A percentile compares a stretch with the other conserved stretches of the same genome.
Evolutionary conservation across 2,329 filamentous ascomycete genomes (phyloP).

Genomic region (Emericellopsis cladophorae): DNA sequence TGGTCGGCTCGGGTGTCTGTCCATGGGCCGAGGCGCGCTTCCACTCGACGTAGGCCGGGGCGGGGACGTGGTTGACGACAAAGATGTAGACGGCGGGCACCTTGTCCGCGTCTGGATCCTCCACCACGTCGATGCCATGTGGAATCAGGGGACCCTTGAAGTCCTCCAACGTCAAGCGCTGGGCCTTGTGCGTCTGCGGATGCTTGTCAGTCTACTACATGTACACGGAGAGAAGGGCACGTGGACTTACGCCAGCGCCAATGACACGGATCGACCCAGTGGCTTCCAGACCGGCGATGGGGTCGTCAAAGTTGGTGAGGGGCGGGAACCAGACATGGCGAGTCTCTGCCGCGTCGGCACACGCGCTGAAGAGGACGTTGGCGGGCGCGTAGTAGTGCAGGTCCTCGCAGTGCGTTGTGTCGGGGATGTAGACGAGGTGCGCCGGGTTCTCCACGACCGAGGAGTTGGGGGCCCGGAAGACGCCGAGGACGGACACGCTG

Average conservation of each 20-base stretch:
- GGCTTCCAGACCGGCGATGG: conserved; percentile 18
- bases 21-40: background rate
- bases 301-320: conserved; percentile 25
- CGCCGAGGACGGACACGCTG: no score
- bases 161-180: conserved; percentile 31
- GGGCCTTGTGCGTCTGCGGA: conserved; percentile 28
- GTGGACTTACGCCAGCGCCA: conserved; percentile 31
- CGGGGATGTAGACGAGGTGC: conserved; percentile 20
- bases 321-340: conserved; percentile 41
- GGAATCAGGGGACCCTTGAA: conserved; percentile 42
- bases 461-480: no score
- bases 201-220: background rate
- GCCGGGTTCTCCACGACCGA: no score
- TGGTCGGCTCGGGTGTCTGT: conserved; percentile 2
- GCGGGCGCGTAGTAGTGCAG: conserved; percentile 38
- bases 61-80: conserved; percentile 45
- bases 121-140: conserved; percentile 48
- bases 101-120: conserved; percentile 24
- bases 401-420: conserved; percentile 47
- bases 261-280: conserved; percentile 37
- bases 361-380: conserved; percentile 41
- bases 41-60: conserved; percentile 22
- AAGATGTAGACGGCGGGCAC: conserved; percentile 41
- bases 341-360: conserved; percentile 27
- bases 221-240: no score